Percentiles rank a stretch among this genome's conserved stretches.
Conservation (phyloP, 768 basidiomycete genomes). For the Lactifluus rugatus region DNA sequence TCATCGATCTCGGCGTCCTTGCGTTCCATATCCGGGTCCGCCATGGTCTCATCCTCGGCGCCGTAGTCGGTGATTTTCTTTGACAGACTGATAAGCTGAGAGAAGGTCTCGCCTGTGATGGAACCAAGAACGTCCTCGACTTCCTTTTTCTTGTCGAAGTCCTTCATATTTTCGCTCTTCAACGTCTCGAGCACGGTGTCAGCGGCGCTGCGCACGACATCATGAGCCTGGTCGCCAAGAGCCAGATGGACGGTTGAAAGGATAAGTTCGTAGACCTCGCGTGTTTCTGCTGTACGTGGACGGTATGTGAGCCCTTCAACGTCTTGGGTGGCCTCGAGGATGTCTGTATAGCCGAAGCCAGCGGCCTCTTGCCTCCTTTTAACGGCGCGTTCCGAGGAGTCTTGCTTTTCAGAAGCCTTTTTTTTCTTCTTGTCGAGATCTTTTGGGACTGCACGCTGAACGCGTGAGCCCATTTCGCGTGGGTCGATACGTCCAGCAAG, state of each 20-base stretch:
- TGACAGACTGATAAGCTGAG: conserved; percentile 69
- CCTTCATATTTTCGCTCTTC: conserved; percentile 83
- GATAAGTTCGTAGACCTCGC: conserved; percentile 90
- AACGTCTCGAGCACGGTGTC: conserved; percentile 81
- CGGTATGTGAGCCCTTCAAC: conserved; percentile 90
- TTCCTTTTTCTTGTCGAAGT: conserved; percentile 96
- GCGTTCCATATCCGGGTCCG: conserved; percentile 69
- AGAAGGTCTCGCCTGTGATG: conserved; percentile 64
- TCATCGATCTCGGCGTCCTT: conserved; percentile 90
- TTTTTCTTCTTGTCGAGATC: conserved; percentile 93
- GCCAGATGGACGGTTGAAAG: conserved; percentile 70
- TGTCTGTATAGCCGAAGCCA: conserved; percentile 77
- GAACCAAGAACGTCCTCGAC: conserved; percentile 69
- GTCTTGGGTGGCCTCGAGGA: conserved; percentile 89
- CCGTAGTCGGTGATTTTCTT: conserved; percentile 97
- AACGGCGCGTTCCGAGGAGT: conserved; percentile 43
- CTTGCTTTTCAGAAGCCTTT: conserved; percentile 55
- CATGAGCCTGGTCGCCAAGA: conserved; percentile 92
- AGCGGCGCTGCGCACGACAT: conserved; percentile 92
- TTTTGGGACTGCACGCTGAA: conserved; percentile 71
- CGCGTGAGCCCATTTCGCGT: conserved; percentile 89
- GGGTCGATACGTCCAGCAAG: conserved; percentile 85
- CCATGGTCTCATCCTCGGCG: conserved; percentile 72
- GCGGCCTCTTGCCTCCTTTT: conserved; percentile 55
- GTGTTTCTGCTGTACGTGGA: conserved; percentile 87